Evolutionary conservation across 106 monocot species (phyloP).

Genomic region (Agapanthus africanus): DNA sequence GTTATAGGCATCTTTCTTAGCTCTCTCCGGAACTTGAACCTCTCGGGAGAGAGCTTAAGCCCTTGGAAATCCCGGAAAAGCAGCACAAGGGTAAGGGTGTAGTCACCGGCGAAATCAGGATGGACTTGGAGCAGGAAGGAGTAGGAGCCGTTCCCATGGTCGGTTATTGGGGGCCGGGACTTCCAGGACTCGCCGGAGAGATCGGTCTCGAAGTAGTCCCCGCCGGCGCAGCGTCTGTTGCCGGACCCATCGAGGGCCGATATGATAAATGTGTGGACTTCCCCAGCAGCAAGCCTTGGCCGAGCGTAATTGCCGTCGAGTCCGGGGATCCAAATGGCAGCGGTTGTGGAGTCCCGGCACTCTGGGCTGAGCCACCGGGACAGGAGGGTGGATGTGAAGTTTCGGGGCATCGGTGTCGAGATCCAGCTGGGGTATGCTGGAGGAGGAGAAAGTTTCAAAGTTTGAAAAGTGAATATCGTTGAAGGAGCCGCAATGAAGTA

Average conservation of each 20-base stretch:
- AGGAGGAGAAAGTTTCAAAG: too few relatives aligned
- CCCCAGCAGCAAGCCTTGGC: constrained; percentile 21
- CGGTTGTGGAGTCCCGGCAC: constrained; percentile 45
- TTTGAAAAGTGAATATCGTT: not conserved
- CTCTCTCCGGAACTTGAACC: constrained; percentile 43
- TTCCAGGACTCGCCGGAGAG: constrained; percentile 68
- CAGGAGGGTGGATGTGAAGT: constrained; percentile 59
- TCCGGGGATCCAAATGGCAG: constrained; percentile 37
- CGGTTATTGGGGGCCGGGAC: constrained; percentile 65
- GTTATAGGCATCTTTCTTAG: constrained; percentile 35
- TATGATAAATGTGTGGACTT: constrained; percentile 42
- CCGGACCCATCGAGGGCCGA: constrained; percentile 40
- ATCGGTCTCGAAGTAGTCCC: constrained; percentile 90
- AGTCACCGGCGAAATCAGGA: constrained; percentile 50
- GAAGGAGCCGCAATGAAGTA: not conserved
- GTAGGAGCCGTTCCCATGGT: constrained; percentile 83
- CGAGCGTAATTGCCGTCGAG: constrained; percentile 14
- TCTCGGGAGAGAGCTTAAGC: constrained; percentile 46
- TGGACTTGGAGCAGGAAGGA: constrained; percentile 60
- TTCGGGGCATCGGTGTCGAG: constrained; percentile 9
- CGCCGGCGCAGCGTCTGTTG: constrained; percentile 49
- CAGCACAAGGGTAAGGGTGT: constrained; percentile 56
- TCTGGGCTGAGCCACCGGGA: constrained; percentile 55
- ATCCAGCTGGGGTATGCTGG: constrained; percentile 28
- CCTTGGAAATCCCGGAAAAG: constrained; percentile 77